These are phyloP conservation scores for Tanacetum coccineum DNA, from an alignment of 129 eudicot genomes.

Conservation along the genomic window DNA sequence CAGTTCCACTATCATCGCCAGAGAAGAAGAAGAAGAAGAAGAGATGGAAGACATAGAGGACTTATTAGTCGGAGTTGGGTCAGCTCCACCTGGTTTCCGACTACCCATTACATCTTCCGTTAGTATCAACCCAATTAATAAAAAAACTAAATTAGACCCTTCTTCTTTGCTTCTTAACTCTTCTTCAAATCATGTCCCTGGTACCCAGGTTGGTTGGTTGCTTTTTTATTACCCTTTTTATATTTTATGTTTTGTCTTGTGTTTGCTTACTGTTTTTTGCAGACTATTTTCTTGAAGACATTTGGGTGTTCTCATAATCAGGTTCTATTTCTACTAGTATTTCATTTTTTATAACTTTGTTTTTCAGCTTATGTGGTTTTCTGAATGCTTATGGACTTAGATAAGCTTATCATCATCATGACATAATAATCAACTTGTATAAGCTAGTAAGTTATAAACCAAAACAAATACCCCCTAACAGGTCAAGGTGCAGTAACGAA, in stretches of 20 bases:
- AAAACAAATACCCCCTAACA: too few relatives aligned
- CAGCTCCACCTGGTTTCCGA: constrained; percentile 86
- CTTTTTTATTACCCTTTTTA: not conserved
- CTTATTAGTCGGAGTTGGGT: constrained; percentile 61
- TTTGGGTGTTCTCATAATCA: constrained; percentile 99
- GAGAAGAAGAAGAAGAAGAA: not conserved
- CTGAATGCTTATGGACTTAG: not conserved
- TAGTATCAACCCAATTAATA: constrained; percentile 48
- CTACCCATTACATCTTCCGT: constrained; percentile 59
- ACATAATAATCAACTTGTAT: too few relatives aligned
- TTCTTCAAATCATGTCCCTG: constrained; percentile 55
- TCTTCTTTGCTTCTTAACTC: constrained; percentile 25
- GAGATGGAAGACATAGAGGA: constrained; percentile 97
- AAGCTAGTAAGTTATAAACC: too few relatives aligned
- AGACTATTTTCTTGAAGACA: constrained; percentile 88
- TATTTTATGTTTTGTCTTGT: not conserved
- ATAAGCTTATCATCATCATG: too few relatives aligned
- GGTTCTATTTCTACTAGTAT: constrained; percentile 32
- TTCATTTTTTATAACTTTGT: not conserved
- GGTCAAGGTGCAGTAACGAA: too few relatives aligned
- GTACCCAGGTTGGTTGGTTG: constrained; percentile 63
- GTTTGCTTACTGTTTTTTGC: constrained; percentile 15
- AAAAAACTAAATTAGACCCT: constrained; percentile 23
- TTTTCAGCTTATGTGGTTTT: not conserved
- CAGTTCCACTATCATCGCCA: not conserved